phyloP scores from a whole-genome alignment of 2,329 filamentous ascomycete species.

The Diplodia mutila region DNA sequence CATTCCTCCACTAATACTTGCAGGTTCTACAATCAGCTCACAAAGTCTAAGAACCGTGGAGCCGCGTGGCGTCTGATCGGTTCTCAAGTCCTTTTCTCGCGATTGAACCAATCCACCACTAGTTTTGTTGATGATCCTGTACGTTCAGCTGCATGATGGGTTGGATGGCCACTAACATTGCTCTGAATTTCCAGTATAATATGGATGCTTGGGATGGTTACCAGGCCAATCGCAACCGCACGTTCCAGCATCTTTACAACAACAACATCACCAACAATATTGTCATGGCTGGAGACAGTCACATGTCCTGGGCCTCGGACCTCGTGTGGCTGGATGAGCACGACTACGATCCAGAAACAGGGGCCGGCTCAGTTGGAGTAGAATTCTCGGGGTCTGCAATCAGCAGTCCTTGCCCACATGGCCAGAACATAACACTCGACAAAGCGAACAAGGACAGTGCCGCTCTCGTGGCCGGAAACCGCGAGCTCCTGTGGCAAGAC shows the following conservation, averaged over 20 bases:
- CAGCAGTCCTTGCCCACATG: conserved; percentile 61
- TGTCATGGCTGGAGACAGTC: conserved; percentile 71
- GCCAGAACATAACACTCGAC: conserved; percentile 60
- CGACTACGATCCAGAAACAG: conserved; percentile 44
- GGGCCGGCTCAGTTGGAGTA: conserved; percentile 49
- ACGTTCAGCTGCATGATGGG: neutral
- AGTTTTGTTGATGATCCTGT: conserved; percentile 49
- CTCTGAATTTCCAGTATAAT: conserved; percentile 42
- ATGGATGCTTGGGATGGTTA: conserved; percentile 70
- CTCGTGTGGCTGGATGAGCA: conserved; percentile 51
- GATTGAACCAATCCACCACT: conserved; percentile 54
- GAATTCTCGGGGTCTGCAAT: conserved; percentile 69
- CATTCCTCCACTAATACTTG: neutral
- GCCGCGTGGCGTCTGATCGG: conserved; percentile 73
- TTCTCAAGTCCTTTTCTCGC: conserved; percentile 70
- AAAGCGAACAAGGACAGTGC: conserved; percentile 51
- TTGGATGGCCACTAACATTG: conserved; percentile 29
- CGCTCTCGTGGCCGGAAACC: conserved; percentile 52
- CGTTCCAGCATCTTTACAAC: conserved; percentile 66
- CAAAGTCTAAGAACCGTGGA: conserved; percentile 53
- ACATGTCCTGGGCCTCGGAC: conserved; percentile 62
- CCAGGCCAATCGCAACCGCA: conserved; percentile 70
- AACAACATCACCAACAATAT: conserved; percentile 74
- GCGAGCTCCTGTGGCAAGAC: conserved; percentile 73
- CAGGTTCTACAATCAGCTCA: conserved; percentile 51